These are phyloP conservation scores for Colletotrichum neosansevieriae DNA, from an alignment of 2,329 filamentous ascomycete genomes.

Conservation along the genomic window DNA sequence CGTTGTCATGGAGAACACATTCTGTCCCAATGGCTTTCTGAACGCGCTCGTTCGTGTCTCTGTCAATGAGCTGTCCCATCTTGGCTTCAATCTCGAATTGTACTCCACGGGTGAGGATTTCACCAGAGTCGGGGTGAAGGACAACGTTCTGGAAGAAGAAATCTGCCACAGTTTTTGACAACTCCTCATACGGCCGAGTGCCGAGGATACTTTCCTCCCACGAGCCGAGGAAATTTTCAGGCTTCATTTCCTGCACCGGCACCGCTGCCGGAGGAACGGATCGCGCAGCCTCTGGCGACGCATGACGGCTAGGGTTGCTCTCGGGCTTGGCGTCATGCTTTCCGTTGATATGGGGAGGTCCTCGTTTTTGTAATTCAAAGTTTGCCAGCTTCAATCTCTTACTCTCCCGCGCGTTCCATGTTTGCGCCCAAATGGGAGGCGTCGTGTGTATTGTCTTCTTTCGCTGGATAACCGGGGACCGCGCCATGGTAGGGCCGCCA, in stretches of 20 bases:
- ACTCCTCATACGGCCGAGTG: constrained; percentile 77
- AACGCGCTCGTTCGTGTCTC: constrained; percentile 77
- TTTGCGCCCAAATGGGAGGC: constrained; percentile 64
- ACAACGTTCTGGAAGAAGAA: constrained; percentile 82
- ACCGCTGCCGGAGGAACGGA: constrained; percentile 42
- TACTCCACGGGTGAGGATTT: constrained; percentile 73
- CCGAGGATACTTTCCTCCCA: constrained; percentile 79
- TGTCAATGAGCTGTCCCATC: constrained; percentile 83
- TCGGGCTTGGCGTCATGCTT: constrained; percentile 51
- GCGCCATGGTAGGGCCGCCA: constrained; percentile 48
- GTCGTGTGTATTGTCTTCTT: constrained; percentile 56
- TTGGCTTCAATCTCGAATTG: constrained; percentile 96
- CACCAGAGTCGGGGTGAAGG: constrained; percentile 72
- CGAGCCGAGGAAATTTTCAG: constrained; percentile 57
- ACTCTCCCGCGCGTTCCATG: constrained; percentile 50
- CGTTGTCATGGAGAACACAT: constrained; percentile 73
- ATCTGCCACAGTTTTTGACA: constrained; percentile 82
- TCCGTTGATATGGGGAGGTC: constrained; percentile 53
- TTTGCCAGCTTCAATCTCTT: constrained; percentile 57
- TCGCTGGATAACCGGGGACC: constrained; percentile 46
- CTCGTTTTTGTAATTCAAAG: constrained; percentile 57
- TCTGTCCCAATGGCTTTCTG: constrained; percentile 77
- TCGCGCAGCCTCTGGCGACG: constrained; percentile 61
- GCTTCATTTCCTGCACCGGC: constrained; percentile 43
- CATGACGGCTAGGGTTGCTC: constrained; percentile 54